Conservation (phyloP, 495 filamentous ascomycete species). For the Penicillium cataractarum region DNA sequence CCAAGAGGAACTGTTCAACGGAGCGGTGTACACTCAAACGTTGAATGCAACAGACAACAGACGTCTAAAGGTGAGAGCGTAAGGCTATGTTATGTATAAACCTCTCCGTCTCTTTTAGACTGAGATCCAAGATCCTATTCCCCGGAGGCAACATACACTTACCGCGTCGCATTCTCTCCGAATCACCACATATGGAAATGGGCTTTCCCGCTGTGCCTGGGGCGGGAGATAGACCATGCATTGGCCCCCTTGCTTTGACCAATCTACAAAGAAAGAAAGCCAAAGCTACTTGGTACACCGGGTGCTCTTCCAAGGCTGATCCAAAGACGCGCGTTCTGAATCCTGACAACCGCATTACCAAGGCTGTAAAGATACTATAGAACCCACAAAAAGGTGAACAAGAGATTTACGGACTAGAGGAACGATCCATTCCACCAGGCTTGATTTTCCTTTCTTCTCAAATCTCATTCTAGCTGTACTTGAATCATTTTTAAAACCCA, state of each 20-base stretch:
- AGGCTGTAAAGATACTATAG: not conserved
- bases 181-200: not conserved
- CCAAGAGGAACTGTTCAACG: not conserved
- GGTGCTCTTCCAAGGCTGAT: not conserved
- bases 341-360: not conserved
- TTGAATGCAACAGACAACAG: not conserved
- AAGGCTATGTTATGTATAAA: not conserved
- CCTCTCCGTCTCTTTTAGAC: not conserved
- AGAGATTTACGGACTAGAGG: no score
- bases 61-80: not conserved
- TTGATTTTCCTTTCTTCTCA: no score
- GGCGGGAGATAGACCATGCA: not conserved
- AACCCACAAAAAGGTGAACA: not conserved
- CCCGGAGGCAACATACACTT: not conserved
- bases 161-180: not conserved
- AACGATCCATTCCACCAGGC: no score
- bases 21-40: not conserved
- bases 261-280: not conserved
- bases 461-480: no score
- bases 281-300: not conserved
- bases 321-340: slow-evolving; percentile 7
- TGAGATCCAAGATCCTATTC: not conserved
- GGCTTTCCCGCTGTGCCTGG: not conserved
- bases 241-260: slow-evolving; percentile 4
- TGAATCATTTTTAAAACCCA: no score